Base-by-base conservation (phyloP, 2,329 filamentous ascomycete genomes). In the Ophiostoma pallidulum region DNA sequence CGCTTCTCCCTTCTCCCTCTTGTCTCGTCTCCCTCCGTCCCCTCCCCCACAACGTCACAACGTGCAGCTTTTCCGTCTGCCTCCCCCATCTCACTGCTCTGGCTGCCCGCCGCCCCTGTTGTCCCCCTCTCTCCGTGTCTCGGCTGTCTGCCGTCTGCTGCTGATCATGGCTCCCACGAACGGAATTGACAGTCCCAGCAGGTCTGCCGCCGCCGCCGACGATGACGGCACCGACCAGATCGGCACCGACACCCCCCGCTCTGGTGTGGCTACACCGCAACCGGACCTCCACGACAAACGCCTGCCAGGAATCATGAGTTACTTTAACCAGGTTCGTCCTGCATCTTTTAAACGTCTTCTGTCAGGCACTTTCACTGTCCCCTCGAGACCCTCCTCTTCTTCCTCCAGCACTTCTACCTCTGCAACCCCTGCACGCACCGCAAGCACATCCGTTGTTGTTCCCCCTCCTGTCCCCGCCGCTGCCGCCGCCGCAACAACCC, bases 311-410 rank as follows among this genome's bases (percentile, higher is more conserved):
- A 94, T 97, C 72, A 84, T 92, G 77, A 94, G 84, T 75, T 96
- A 92, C 76, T 95, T 97, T 78, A 85, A 84, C 73, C 92, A 98
- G 91, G 92, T 98, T 94, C 83, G 92, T 96, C 78, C 78, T 75
- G 80, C 78, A 73, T 80, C 82, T 81, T 76, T 77, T 75, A 68
- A 72, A 57, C 63, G 64, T 64, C 66, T 65, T 59, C 64, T 64
- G 57, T 65, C 62, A 58, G 59, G 63, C 57, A 60, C 60, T 51
- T 65, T 63, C 58, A 60, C 61, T 60, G 58, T 65, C 62, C 59
- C 61, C 59, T 62, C 63, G 56, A 58, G 64, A 58, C 58, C 58
- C 52, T 57, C 60, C 51, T 60, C 59, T 37, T 48, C 54, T 41
- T 45, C 53, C 38, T 48, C 57, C 18, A 47, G 40, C 33, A 22